Percentiles rank a stretch among this genome's conserved stretches.
These are phyloP conservation scores for Baeospora myosura DNA, from an alignment of 1,284 basidiomycete species.

Conservation along the genomic window DNA sequence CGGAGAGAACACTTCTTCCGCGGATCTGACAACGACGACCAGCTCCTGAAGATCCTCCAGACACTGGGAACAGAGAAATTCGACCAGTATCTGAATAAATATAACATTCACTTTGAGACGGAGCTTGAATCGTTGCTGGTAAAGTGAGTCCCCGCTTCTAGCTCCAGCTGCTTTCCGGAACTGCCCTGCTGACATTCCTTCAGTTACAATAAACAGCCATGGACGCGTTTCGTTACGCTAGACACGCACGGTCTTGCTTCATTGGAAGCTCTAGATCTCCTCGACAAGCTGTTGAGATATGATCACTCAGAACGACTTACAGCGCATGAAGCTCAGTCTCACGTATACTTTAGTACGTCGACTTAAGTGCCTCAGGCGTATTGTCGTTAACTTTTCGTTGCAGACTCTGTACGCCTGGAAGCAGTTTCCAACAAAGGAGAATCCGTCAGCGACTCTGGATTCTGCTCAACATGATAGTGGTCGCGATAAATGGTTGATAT, in stretches of 20 bases:
- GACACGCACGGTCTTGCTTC: conserved; percentile 75
- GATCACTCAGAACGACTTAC: conserved; percentile 82
- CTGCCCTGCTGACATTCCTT: conserved; percentile 3
- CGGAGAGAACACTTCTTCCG: conserved; percentile 88
- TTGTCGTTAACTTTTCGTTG: conserved; percentile 2
- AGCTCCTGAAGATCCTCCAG: conserved; percentile 81
- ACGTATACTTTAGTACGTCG: conserved; percentile 69
- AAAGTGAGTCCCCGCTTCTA: conserved; percentile 29
- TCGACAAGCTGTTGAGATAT: conserved; percentile 80
- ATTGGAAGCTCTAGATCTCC: conserved; percentile 70
- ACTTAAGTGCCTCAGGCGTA: conserved; percentile 17
- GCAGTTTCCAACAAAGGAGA: conserved; percentile 41
- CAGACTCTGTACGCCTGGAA: conserved; percentile 50
- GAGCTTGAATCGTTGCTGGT: conserved; percentile 62
- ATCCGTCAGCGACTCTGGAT: conserved; percentile 51
- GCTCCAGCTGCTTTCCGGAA: too few relatives aligned
- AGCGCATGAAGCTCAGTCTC: conserved; percentile 69
- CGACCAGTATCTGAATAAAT: conserved; percentile 64
- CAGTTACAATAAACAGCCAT: conserved; percentile 71
- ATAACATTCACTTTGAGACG: conserved; percentile 71
- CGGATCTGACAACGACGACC: conserved; percentile 85
- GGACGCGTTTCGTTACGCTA: conserved; percentile 61
- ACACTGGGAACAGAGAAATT: conserved; percentile 84
- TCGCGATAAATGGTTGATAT: too few relatives aligned
- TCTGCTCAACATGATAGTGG: conserved; percentile 34